Evolutionary conservation across 495 filamentous ascomycete species (phyloP), one percentile per base, ranked within the genome.

Genomic region (Alectoria sarmentosa): DNA sequence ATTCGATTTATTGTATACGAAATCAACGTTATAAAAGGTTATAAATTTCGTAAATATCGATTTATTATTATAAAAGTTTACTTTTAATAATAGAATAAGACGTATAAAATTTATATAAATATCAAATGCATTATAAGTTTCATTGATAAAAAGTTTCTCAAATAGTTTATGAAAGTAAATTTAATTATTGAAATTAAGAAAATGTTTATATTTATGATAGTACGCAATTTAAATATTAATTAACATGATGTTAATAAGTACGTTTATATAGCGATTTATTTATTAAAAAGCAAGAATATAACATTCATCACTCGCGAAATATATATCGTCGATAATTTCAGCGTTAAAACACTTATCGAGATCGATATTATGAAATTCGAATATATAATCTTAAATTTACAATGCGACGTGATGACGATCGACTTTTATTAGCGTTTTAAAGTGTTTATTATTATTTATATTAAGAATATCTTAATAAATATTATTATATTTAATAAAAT

Each of bases 131-230:
- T n/a, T n/a, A n/a, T n/a, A n/a, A n/a, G n/a, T n/a, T n/a, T n/a
- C n/a, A n/a, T n/a, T n/a, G n/a, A 60, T 60, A 5, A 19, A 7
- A 44, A 28, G 19, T 38, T 39, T 26, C 37, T 66, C 10, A 58
- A 1, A 46, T 44, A 41, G 30, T 7, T 52, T 60, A 66, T 42
- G 39, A 21, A 44, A 8, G 1, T 44, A 1, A 13, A 42, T 21
- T 66, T 49, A 42, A 46, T 54, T 17, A 21, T 56, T 30, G 21
- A 30, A 30, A 56, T 56, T 58, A 14, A 66, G 19, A 36, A 42
- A 30, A 34, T 67, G 59, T 39, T 32, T 58, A n/a, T n/a, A 55
- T 14, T 44, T 58, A 39, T 65, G 58, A 23, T 49, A 65, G n/a
- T 38, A 46, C 1, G 17, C 4, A 4, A n/a, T 30, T 32, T n/a